Evolutionary conservation across 805 yeast species (phyloP).

Genomic region (Candida ficus): DNA sequence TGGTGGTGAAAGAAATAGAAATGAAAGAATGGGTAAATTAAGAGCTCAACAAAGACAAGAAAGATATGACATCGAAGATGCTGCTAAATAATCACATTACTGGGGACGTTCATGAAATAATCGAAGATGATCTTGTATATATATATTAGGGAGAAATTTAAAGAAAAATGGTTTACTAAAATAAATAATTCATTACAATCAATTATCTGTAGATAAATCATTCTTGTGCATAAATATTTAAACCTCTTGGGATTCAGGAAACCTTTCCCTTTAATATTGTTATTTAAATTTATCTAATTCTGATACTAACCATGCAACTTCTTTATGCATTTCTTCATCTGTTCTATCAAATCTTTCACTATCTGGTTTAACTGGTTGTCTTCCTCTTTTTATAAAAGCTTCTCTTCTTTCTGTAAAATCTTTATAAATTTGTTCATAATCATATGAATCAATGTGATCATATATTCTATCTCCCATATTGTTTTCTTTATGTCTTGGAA

Average conservation of each 20-base stretch:
- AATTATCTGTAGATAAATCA: too few relatives aligned
- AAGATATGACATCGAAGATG: slow-evolving; percentile 25
- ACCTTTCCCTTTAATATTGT: too few relatives aligned
- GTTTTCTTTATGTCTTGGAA: slow-evolving; percentile 64
- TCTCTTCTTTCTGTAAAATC: slow-evolving; percentile 29
- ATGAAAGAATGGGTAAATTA: slow-evolving; percentile 57
- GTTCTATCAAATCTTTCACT: slow-evolving; percentile 54
- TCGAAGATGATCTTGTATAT: neutral
- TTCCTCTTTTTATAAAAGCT: slow-evolving; percentile 20
- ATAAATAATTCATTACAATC: too few relatives aligned
- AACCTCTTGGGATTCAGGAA: too few relatives aligned
- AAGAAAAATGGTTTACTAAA: too few relatives aligned
- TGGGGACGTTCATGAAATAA: too few relatives aligned
- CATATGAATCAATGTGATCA: slow-evolving; percentile 54
- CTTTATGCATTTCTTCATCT: slow-evolving; percentile 61
- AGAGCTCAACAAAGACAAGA: slow-evolving; percentile 35
- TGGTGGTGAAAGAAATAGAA: slow-evolving; percentile 85
- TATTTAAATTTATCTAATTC: slow-evolving; percentile 32
- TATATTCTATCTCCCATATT: slow-evolving; percentile 75
- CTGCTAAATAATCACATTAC: slow-evolving; percentile 7
- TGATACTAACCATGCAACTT: slow-evolving; percentile 52
- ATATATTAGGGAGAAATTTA: too few relatives aligned
- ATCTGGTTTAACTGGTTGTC: slow-evolving; percentile 37
- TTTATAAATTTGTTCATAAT: slow-evolving; percentile 29
- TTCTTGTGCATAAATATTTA: too few relatives aligned